Conservation (phyloP, 2,329 filamentous ascomycete species). For the Tolypocladium pustulatum region DNA sequence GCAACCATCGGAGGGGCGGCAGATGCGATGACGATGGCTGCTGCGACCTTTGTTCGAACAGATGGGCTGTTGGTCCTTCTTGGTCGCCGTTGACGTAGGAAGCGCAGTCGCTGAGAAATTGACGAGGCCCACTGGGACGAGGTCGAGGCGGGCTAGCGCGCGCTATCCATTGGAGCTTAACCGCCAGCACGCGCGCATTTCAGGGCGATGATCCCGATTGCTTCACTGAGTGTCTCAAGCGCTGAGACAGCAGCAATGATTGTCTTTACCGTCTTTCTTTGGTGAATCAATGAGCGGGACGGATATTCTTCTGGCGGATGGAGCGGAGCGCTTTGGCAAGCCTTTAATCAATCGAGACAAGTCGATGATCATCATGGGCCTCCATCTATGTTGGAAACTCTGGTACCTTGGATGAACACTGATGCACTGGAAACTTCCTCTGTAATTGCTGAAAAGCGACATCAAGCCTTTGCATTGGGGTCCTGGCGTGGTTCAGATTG, state of each 20-base stretch:
- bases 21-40: background rate
- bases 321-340: background rate
- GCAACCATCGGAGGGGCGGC: constrained; percentile 1
- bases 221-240: background rate
- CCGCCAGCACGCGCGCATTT: background rate
- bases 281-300: background rate
- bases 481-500: background rate
- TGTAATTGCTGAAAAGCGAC: too few species aligned
- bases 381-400: too few species aligned
- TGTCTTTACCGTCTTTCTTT: background rate
- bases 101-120: background rate
- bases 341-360: background rate
- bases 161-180: background rate
- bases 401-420: too few species aligned
- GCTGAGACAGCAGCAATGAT: background rate
- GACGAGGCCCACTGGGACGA: background rate
- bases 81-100: background rate
- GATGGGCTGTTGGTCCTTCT: background rate
- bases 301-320: background rate
- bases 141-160: background rate
- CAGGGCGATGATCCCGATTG: background rate
- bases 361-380: background rate
- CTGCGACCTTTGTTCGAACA: background rate
- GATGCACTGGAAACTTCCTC: too few species aligned
- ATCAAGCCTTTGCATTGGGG: too few species aligned